phyloP scores from a whole-genome alignment of 2,329 filamentous ascomycete genomes.

The Metarhizium sp. region DNA sequence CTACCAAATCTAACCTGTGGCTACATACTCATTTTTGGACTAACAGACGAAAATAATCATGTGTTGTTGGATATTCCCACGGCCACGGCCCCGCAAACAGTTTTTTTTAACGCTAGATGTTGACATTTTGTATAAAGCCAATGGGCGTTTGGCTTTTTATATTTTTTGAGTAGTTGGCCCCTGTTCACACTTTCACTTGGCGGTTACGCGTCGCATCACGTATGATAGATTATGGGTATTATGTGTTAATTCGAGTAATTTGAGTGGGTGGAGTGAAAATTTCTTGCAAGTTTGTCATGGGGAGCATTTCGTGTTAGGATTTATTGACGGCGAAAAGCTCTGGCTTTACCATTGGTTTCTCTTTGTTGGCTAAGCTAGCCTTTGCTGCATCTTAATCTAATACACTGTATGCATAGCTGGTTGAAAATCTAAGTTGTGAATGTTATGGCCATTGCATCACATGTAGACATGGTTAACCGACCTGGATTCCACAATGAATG shows the following conservation, averaged over 20 bases:
- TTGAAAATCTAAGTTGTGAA: too few relatives aligned
- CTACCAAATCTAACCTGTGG: neutral
- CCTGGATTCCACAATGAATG: neutral
- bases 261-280: constrained; percentile 1
- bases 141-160: constrained; percentile 4
- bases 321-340: neutral
- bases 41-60: neutral
- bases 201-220: constrained; percentile 1
- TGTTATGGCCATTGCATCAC: neutral
- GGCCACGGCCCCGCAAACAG: neutral
- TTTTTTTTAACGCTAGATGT: constrained; percentile 4
- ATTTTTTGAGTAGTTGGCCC: constrained; percentile 2
- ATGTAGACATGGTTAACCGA: neutral
- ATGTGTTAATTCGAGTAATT: constrained; percentile 2
- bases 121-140: neutral
- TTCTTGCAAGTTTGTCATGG: neutral
- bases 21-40: constrained; percentile 9
- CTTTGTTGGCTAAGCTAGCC: neutral
- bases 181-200: constrained; percentile 1
- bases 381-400: neutral
- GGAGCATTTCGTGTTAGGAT: neutral
- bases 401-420: neutral
- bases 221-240: constrained; percentile 5
- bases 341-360: neutral
- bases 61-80: constrained; percentile 11